A percentile compares a stretch with the other conserved stretches of the same genome.
These are phyloP conservation scores for Yarrowia galli DNA, from an alignment of 1,139 yeast genomes.

Conservation along the genomic window DNA sequence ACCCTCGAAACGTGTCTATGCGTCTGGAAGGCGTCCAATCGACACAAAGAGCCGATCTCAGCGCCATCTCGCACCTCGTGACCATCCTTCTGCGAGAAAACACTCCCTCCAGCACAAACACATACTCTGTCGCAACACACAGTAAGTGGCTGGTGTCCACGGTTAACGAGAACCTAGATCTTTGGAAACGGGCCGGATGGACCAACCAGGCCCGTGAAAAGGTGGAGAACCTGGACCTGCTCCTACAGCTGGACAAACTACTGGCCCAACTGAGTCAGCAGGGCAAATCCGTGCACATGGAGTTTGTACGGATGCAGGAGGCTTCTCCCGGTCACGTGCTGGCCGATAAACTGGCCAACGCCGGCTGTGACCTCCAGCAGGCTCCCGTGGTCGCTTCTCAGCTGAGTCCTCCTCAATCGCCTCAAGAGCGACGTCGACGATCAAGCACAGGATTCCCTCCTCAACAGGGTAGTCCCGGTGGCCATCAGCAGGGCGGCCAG, in stretches of 20 bases:
- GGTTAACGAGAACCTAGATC: conserved; percentile 6
- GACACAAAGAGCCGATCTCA: conserved; percentile 13
- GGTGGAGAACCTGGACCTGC: conserved; percentile 16
- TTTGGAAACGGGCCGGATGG: conserved; percentile 23
- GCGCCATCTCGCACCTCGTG: background rate
- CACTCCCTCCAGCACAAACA: background rate
- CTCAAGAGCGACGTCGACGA: background rate
- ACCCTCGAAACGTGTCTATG: conserved; percentile 14
- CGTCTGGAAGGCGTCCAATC: conserved; percentile 14
- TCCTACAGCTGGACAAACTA: conserved; percentile 10
- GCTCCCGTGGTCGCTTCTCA: background rate
- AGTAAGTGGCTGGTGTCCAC: conserved; percentile 15
- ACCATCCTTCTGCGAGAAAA: background rate
- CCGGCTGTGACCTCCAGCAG: conserved; percentile 4
- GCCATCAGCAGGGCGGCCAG: conserved; percentile 9
- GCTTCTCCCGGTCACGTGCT: conserved; percentile 12
- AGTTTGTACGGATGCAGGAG: conserved; percentile 28
- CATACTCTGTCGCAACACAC: background rate
- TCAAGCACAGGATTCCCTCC: conserved; percentile 6
- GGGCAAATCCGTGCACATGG: conserved; percentile 4
- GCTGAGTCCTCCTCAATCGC: conserved; percentile 21
- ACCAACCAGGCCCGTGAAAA: conserved; percentile 10
- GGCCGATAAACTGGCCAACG: conserved; percentile 25
- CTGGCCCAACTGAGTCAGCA: background rate
- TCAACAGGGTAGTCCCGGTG: background rate